Conservation (phyloP, 2,329 filamentous ascomycete genomes). For the Raffaelea ambrosiae region DNA sequence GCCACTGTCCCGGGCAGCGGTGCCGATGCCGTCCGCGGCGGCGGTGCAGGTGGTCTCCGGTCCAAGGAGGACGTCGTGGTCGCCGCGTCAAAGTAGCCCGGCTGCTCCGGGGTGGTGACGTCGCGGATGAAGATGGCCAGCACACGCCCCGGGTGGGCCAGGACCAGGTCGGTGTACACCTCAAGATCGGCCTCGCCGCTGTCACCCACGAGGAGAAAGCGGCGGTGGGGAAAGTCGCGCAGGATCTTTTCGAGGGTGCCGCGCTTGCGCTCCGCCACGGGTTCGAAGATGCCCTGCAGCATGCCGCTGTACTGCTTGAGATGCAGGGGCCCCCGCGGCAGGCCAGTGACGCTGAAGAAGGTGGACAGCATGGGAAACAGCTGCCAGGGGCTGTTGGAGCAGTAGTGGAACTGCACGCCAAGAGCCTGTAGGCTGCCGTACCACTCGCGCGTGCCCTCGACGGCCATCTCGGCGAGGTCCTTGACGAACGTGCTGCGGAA, state of each 20-base stretch:
- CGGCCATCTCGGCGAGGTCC: constrained; percentile 69
- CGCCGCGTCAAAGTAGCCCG: constrained; percentile 68
- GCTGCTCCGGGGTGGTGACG: constrained; percentile 70
- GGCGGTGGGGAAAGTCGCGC: constrained; percentile 79
- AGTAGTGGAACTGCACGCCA: constrained; percentile 88
- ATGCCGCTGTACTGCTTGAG: constrained; percentile 95
- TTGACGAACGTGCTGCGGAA: constrained; percentile 94
- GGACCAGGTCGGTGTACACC: constrained; percentile 88
- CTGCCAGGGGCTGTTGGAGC: constrained; percentile 99
- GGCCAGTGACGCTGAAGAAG: constrained; percentile 70
- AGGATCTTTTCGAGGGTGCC: constrained; percentile 78
- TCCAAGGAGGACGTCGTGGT: constrained; percentile 21
- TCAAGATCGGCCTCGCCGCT: constrained; percentile 96
- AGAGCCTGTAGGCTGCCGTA: constrained; percentile 68
- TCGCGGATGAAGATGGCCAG: constrained; percentile 90
- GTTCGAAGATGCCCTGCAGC: constrained; percentile 96
- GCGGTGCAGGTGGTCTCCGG: constrained; percentile 5
- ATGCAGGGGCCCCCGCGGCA: constrained; percentile 86
- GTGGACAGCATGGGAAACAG: constrained; percentile 81
- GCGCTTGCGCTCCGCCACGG: constrained; percentile 90
- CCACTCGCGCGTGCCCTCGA: constrained; percentile 87
- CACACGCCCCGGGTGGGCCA: constrained; percentile 75
- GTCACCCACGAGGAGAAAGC: constrained; percentile 87
- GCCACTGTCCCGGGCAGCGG: constrained; percentile 13
- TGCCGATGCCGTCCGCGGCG: constrained; percentile 20